phyloP scores from a whole-genome alignment of 306 rosid genomes.

The Parietaria judaica region DNA sequence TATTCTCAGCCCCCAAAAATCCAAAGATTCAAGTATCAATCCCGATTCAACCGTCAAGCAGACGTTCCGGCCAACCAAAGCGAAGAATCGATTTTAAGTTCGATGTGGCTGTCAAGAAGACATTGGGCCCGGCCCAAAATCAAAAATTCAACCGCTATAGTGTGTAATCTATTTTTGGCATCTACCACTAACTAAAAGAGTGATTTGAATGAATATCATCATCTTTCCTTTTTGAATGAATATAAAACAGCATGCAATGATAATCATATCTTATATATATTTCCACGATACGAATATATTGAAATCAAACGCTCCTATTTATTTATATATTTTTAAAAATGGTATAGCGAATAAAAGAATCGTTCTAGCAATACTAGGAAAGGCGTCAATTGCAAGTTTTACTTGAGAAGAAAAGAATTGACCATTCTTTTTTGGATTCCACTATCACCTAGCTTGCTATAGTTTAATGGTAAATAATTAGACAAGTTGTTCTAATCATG shows the following conservation, averaged over 20 bases:
- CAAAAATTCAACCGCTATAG: too few species aligned
- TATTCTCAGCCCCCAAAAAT: too few species aligned
- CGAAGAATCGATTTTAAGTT: too few species aligned
- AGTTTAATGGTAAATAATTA: too few species aligned
- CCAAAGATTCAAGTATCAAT: too few species aligned
- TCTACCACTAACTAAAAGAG: too few species aligned
- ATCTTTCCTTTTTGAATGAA: constrained; percentile 4
- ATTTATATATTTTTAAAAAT: neutral
- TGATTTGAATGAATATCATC: neutral
- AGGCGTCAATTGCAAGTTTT: neutral
- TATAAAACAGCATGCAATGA: constrained; percentile 9
- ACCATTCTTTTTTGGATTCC: neutral
- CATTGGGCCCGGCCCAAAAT: too few species aligned
- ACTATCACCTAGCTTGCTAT: neutral
- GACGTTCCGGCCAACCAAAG: too few species aligned
- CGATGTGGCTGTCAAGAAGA: too few species aligned
- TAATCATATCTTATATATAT: constrained; percentile 39
- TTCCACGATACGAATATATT: constrained; percentile 58
- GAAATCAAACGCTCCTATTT: constrained; percentile 15
- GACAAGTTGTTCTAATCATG: too few species aligned
- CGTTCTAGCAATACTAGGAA: constrained; percentile 9
- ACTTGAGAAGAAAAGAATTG: neutral
- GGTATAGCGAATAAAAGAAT: neutral
- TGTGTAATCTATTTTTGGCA: too few species aligned
- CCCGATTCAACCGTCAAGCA: too few species aligned